A percentile compares a stretch with the other conserved stretches of the same genome.
Conservation (phyloP, 148 eudicot species). For the Pouteria glomerata region DNA sequence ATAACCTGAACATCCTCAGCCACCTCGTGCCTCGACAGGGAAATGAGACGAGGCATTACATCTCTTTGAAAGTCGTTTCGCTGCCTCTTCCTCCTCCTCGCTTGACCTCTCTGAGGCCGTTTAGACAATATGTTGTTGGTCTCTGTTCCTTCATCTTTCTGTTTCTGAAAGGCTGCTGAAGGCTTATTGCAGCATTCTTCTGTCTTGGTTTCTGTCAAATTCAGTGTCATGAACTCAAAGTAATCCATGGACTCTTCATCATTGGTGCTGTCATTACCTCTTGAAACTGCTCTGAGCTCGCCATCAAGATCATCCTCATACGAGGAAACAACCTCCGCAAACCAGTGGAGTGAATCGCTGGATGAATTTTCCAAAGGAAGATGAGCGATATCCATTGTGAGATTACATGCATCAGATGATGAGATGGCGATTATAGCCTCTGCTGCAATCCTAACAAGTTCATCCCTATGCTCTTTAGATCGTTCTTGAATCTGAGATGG, state of each 20-base stretch:
- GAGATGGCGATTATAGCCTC: conserved; percentile 42
- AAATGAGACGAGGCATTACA: conserved; percentile 34
- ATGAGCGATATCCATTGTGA: not conserved
- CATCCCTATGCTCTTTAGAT: conserved; percentile 8
- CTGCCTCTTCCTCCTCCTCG: conserved; percentile 32
- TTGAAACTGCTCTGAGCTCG: not conserved
- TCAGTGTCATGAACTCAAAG: conserved; percentile 47
- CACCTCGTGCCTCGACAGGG: conserved; percentile 35
- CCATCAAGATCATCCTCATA: not conserved
- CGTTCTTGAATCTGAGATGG: conserved; percentile 9
- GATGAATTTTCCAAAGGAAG: not conserved
- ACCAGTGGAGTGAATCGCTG: conserved; percentile 25
- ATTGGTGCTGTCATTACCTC: not conserved
- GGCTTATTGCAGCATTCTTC: conserved; percentile 10
- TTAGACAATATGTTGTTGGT: not conserved
- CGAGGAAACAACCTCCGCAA: conserved; percentile 31
- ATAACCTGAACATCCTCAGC: conserved; percentile 36
- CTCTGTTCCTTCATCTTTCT: conserved; percentile 8
- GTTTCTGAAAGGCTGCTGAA: not conserved
- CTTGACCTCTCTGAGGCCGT: conserved; percentile 30
- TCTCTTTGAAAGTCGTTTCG: conserved; percentile 42
- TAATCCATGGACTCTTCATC: conserved; percentile 29
- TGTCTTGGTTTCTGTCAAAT: conserved; percentile 24
- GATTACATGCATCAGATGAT: not conserved
- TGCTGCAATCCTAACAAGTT: conserved; percentile 30